Conservation (phyloP, 495 filamentous ascomycete species). For the Lasiosphaeria ovina region DNA sequence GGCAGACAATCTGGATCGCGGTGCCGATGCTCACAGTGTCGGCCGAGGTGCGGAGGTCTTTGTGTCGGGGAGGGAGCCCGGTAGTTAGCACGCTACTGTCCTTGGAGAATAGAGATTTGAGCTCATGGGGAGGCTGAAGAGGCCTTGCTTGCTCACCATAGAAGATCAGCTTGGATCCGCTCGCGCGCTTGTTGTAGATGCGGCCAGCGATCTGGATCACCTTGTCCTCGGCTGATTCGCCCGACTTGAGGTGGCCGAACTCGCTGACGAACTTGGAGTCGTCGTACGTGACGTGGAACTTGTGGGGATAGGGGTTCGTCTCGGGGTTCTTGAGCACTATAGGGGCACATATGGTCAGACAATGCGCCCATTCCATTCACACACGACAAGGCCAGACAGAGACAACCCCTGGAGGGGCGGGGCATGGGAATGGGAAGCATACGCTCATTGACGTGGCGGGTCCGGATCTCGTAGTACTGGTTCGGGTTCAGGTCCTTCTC, state of each 20-base stretch:
- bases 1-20: constrained; percentile 88
- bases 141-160: constrained; percentile 50
- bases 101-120: neutral
- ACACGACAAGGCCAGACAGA: neutral
- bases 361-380: neutral
- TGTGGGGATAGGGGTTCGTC: constrained; percentile 94
- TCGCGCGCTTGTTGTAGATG: constrained; percentile 83
- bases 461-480: constrained; percentile 93
- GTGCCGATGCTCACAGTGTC: constrained; percentile 54
- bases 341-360: constrained; percentile 8
- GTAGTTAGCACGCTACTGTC: too few species aligned
- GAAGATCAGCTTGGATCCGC: constrained; percentile 84
- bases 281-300: constrained; percentile 84
- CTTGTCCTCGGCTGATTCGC: constrained; percentile 72
- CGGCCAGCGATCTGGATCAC: constrained; percentile 74
- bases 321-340: constrained; percentile 67
- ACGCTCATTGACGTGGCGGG: constrained; percentile 74
- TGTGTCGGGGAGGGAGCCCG: neutral
- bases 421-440: constrained; percentile 3
- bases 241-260: constrained; percentile 75
- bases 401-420: too few species aligned
- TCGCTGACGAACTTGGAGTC: constrained; percentile 72
- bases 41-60: constrained; percentile 65
- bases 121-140: too few species aligned
- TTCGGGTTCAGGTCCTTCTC: constrained; percentile 76